A percentile compares a stretch with the other conserved stretches of the same genome.
Conservation (phyloP, 495 filamentous ascomycete species). For the Penicillium soppii region DNA sequence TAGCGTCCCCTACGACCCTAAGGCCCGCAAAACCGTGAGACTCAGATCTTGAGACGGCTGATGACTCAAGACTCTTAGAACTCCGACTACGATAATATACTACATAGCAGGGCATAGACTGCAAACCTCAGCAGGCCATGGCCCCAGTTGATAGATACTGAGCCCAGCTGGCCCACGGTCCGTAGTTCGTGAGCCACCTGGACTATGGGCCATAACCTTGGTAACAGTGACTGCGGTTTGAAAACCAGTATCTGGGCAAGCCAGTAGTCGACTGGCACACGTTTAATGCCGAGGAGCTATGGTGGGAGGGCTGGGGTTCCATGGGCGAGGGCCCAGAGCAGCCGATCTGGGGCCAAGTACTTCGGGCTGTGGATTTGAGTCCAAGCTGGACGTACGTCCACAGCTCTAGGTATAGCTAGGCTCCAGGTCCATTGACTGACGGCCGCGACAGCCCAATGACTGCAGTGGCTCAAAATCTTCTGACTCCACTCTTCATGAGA, state of each 20-base stretch:
- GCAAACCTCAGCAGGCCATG: too few relatives aligned
- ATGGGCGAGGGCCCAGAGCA: neutral
- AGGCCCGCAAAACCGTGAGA: too few relatives aligned
- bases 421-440: slow-evolving; percentile 3
- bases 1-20: too few relatives aligned
- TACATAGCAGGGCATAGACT: too few relatives aligned
- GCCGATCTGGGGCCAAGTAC: neutral
- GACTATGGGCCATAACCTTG: neutral
- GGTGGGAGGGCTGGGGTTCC: neutral
- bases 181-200: too few relatives aligned
- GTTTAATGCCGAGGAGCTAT: neutral
- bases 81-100: too few relatives aligned
- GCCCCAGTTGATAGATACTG: too few relatives aligned
- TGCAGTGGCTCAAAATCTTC: neutral
- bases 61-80: too few relatives aligned
- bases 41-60: too few relatives aligned
- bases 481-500: neutral
- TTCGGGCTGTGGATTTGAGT: neutral
- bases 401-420: slow-evolving; percentile 8
- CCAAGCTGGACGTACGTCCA: neutral
- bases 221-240: neutral
- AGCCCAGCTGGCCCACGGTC: too few relatives aligned
- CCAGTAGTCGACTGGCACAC: neutral
- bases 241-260: too few relatives aligned
- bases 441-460: neutral